Conservation (phyloP, 1,284 basidiomycete genomes). For the Melanopsichium pennsylvanicum region DNA sequence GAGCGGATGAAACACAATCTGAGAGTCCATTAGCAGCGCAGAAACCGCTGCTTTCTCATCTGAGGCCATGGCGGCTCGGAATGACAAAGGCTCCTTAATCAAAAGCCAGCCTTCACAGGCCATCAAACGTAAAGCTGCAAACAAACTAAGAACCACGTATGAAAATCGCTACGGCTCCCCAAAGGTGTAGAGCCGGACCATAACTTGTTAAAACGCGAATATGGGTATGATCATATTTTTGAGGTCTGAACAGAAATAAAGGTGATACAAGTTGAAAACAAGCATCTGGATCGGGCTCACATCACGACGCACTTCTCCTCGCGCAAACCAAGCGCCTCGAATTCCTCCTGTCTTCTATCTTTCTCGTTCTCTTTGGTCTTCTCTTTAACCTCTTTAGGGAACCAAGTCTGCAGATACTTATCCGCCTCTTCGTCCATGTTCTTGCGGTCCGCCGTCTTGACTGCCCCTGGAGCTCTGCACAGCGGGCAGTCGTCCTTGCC, state of each 20-base stretch:
- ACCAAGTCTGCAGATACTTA: conserved; percentile 91
- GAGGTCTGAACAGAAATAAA: too few species aligned
- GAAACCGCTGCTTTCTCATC: too few species aligned
- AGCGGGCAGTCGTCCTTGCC: conserved; percentile 83
- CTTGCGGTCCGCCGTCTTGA: conserved; percentile 55
- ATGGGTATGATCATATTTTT: conserved; percentile 1
- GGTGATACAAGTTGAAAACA: not conserved
- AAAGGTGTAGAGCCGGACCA: not conserved
- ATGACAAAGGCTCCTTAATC: too few species aligned
- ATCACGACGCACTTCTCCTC: conserved; percentile 58
- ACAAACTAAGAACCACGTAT: too few species aligned
- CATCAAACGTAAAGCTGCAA: too few species aligned
- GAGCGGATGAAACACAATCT: not conserved
- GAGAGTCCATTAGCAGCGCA: not conserved
- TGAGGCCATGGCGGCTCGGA: too few species aligned
- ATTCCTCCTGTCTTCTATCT: conserved; percentile 78
- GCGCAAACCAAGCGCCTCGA: conserved; percentile 73
- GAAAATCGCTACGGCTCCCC: not conserved
- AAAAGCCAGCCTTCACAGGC: too few species aligned
- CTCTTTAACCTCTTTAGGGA: conserved; percentile 81
- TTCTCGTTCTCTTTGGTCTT: conserved; percentile 81
- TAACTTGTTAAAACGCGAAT: not conserved
- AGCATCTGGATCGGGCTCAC: not conserved
- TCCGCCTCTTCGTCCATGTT: conserved; percentile 81
- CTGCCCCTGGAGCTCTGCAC: conserved; percentile 69